Percentiles rank a stretch among this genome's conserved stretches.
Conservation (phyloP, 2,329 filamentous ascomycete genomes). For the Aphanoascus verrucosus region DNA sequence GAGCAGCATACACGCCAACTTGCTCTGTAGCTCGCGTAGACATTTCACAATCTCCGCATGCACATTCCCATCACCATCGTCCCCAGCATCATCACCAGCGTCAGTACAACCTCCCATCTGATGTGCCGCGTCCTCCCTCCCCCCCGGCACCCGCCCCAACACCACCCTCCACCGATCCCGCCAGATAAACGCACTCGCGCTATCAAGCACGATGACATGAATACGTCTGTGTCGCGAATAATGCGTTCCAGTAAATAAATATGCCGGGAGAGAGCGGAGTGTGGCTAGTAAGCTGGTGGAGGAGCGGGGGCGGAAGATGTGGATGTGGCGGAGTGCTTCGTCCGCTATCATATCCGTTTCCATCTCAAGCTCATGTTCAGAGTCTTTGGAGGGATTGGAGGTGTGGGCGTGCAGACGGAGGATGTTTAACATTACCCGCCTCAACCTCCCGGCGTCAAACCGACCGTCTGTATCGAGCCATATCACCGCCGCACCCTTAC, state of each 20-base stretch:
- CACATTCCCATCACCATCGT: too few species aligned
- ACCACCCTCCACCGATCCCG: slow-evolving; percentile 39
- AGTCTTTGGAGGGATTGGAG: background rate
- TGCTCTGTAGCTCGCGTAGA: slow-evolving; percentile 28
- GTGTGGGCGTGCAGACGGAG: slow-evolving; percentile 13
- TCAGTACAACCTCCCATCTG: background rate
- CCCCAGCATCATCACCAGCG: too few species aligned
- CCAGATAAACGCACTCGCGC: slow-evolving; percentile 47
- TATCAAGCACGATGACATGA: slow-evolving; percentile 45
- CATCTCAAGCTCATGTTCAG: too few species aligned
- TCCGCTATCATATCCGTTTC: slow-evolving; percentile 11
- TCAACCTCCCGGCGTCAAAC: slow-evolving; percentile 43
- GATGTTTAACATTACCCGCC: slow-evolving; percentile 22
- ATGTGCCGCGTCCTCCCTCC: slow-evolving; percentile 10
- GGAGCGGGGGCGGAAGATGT: slow-evolving; percentile 48
- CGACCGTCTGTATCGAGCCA: slow-evolving; percentile 47
- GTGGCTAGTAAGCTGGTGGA: slow-evolving; percentile 42
- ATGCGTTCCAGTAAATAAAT: slow-evolving; percentile 42
- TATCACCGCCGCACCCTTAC: slow-evolving; percentile 42
- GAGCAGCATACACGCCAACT: slow-evolving; percentile 31
- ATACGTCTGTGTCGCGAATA: slow-evolving; percentile 38
- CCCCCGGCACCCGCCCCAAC: slow-evolving; percentile 19
- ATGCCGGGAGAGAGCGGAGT: slow-evolving; percentile 37
- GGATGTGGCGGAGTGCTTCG: slow-evolving; percentile 44
- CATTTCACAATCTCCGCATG: slow-evolving; percentile 14